A percentile compares a stretch with the other conserved stretches of the same genome.
Evolutionary conservation across 1,284 basidiomycete genomes (phyloP).

Genomic region (Papiliotrema nemorosa): DNA sequence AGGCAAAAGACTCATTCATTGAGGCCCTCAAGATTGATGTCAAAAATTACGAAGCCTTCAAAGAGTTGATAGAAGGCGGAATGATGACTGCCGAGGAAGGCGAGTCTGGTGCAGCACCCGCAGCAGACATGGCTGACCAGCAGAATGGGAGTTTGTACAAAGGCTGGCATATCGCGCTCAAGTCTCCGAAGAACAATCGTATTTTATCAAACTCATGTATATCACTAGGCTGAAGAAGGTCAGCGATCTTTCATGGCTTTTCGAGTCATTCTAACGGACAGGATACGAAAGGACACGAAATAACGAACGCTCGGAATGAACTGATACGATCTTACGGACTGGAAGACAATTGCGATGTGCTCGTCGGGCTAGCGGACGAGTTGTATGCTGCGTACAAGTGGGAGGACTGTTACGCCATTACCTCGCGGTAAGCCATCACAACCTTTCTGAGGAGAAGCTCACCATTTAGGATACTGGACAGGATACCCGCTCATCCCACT

Average conservation of each 20-base stretch:
- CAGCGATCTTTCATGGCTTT: neutral
- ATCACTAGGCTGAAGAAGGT: constrained; percentile 82
- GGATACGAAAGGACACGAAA: constrained; percentile 76
- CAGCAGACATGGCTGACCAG: neutral
- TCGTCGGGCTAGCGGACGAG: constrained; percentile 88
- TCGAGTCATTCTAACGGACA: constrained; percentile 14
- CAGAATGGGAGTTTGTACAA: constrained; percentile 95
- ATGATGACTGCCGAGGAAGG: constrained; percentile 94
- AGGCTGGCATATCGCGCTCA: constrained; percentile 77
- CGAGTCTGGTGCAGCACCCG: constrained; percentile 39
- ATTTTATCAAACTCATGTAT: constrained; percentile 88
- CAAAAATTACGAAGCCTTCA: constrained; percentile 95
- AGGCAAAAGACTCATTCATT: constrained; percentile 90
- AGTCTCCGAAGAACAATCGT: constrained; percentile 69
- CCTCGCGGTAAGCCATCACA: constrained; percentile 61
- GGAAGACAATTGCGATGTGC: constrained; percentile 83
- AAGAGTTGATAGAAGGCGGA: constrained; percentile 81
- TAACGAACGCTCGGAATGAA: constrained; percentile 66
- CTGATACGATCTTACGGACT: constrained; percentile 75
- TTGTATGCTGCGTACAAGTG: constrained; percentile 83
- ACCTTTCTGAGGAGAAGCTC: neutral
- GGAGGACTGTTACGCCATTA: constrained; percentile 89
- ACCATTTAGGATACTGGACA: constrained; percentile 65
- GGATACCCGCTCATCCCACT: constrained; percentile 74
- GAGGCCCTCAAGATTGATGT: constrained; percentile 91